Conservation (phyloP, 352 stramenopile genomes). For the Phytophthora cajani region DNA sequence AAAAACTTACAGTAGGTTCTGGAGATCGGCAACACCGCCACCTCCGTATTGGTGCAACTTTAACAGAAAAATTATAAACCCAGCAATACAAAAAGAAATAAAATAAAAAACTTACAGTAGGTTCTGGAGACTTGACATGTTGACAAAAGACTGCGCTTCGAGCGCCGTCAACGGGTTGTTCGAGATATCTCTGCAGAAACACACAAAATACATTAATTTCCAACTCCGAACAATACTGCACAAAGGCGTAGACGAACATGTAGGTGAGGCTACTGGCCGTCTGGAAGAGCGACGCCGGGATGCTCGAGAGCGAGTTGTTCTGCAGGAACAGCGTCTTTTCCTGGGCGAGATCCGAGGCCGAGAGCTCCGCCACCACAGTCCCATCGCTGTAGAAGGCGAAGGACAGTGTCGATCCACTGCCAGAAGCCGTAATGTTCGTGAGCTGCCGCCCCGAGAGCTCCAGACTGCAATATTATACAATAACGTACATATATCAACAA, state of each 20-base stretch:
- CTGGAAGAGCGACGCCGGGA: constrained; percentile 56
- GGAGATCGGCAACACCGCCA: constrained; percentile 46
- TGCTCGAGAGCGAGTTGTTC: constrained; percentile 52
- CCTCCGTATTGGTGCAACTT: constrained; percentile 53
- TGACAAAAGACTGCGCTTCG: constrained; percentile 52
- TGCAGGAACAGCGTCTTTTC: constrained; percentile 52
- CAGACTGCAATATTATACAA: constrained; percentile 31
- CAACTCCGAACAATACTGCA: neutral
- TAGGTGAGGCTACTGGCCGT: constrained; percentile 42
- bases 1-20: constrained; percentile 49
- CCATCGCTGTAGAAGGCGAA: constrained; percentile 44
- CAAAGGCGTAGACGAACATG: constrained; percentile 37
- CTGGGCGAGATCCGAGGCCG: constrained; percentile 29
- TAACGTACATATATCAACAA: neutral
- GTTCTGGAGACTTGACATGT: constrained; percentile 46
- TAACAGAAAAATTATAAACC: constrained; percentile 3
- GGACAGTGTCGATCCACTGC: constrained; percentile 5
- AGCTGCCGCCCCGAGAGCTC: constrained; percentile 44
- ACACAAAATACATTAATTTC: neutral
- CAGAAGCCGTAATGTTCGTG: constrained; percentile 41
- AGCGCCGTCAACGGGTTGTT: constrained; percentile 65
- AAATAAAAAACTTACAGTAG: constrained; percentile 42
- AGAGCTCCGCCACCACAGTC: constrained; percentile 22
- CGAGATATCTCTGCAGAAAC: constrained; percentile 49
- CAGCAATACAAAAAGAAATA: neutral